Conservation (phyloP, 495 filamentous ascomycete genomes). For the Aspergillus affinis region DNA sequence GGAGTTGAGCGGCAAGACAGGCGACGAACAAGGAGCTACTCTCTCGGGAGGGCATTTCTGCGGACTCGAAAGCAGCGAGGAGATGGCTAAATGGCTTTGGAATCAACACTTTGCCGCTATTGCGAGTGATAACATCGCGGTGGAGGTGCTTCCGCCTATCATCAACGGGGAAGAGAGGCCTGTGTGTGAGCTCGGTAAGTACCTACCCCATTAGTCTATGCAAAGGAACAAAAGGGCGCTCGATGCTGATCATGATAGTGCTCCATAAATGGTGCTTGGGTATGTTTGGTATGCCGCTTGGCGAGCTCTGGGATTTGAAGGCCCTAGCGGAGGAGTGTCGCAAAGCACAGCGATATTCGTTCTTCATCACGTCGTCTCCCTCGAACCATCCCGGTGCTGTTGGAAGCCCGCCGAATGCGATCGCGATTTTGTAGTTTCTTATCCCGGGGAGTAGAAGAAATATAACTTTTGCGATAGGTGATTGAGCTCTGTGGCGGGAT, state of each 20-base stretch:
- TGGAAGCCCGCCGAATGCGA: conserved; percentile 40
- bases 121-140: conserved; percentile 31
- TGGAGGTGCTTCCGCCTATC: conserved; percentile 28
- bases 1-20: conserved; percentile 27
- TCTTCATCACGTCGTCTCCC: conserved; percentile 47
- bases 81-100: conserved; percentile 36
- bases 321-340: conserved; percentile 49
- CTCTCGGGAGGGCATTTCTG: conserved; percentile 9
- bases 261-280: conserved; percentile 43
- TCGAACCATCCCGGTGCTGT: conserved; percentile 45
- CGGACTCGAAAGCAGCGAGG: conserved; percentile 26
- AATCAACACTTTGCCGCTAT: conserved; percentile 33
- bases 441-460: conserved; percentile 2
- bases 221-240: background rate
- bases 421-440: conserved; percentile 34
- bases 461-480: background rate
- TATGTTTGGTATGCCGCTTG: conserved; percentile 52
- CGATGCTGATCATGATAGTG: conserved; percentile 13
- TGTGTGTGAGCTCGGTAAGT: background rate
- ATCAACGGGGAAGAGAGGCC: conserved; percentile 17
- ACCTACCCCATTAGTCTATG: background rate
- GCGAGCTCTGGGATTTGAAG: conserved; percentile 63
- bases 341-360: conserved; percentile 35
- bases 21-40: conserved; percentile 27
- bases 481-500: too few species aligned